Evolutionary conservation across 1,284 basidiomycete genomes (phyloP).

Genomic region (Irpex sp.): DNA sequence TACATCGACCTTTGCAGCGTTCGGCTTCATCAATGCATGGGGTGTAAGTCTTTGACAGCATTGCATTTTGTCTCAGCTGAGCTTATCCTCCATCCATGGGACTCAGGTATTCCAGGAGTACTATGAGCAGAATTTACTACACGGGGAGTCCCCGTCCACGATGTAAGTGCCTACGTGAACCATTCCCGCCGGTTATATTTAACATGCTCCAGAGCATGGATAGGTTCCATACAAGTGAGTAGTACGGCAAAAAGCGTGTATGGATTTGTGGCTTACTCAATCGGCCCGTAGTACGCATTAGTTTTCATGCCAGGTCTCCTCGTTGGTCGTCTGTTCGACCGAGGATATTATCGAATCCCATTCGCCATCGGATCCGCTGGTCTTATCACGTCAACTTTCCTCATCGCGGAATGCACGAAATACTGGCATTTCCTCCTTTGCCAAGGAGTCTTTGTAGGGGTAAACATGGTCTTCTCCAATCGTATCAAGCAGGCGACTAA

Average conservation of each 20-base stretch:
- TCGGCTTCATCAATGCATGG: constrained; percentile 12
- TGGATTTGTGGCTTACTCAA: not conserved
- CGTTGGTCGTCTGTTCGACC: constrained; percentile 53
- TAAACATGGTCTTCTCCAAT: constrained; percentile 21
- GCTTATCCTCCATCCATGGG: not conserved
- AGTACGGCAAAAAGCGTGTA: not conserved
- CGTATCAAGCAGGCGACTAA: not conserved
- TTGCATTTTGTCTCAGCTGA: not conserved
- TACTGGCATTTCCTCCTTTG: constrained; percentile 62
- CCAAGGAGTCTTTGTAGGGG: constrained; percentile 50
- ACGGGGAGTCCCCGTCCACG: constrained; percentile 4
- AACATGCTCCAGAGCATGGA: constrained; percentile 8
- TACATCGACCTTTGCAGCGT: constrained; percentile 8
- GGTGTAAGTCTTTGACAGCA: constrained; percentile 1
- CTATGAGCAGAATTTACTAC: constrained; percentile 7
- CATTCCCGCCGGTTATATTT: not conserved
- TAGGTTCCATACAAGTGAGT: constrained; percentile 30
- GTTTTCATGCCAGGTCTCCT: constrained; percentile 9
- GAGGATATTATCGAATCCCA: constrained; percentile 49
- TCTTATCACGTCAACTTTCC: constrained; percentile 48
- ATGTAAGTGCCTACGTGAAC: constrained; percentile 2
- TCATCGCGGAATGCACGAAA: constrained; percentile 49
- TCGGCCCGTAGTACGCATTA: constrained; percentile 5
- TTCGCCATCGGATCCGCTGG: constrained; percentile 39
- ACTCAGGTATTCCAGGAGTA: constrained; percentile 10